These are phyloP conservation scores for Zalaria obscura DNA, from an alignment of 2,329 filamentous ascomycete species.

Conservation along the genomic window DNA sequence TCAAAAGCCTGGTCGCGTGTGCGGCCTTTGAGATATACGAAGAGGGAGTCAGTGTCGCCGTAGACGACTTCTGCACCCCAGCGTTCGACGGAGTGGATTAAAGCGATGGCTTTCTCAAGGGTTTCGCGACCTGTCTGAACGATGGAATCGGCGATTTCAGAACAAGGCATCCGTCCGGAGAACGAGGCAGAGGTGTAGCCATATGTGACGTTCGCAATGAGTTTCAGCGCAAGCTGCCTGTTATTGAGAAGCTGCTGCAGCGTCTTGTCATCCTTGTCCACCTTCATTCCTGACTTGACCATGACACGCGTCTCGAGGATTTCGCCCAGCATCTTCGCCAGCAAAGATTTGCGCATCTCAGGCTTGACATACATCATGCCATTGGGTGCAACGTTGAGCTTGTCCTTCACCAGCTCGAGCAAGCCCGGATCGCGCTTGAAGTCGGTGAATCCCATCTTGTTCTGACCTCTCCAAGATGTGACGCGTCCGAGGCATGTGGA, in stretches of 20 bases:
- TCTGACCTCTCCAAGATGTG: slow-evolving; percentile 72
- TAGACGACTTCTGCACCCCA: slow-evolving; percentile 98
- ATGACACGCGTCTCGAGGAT: slow-evolving; percentile 93
- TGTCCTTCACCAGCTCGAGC: slow-evolving; percentile 62
- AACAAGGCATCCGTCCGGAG: slow-evolving; percentile 93
- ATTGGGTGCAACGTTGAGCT: slow-evolving; percentile 88
- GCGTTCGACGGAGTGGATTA: slow-evolving; percentile 72
- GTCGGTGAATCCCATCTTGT: slow-evolving; percentile 89
- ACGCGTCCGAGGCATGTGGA: slow-evolving; percentile 88
- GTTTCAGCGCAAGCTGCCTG: slow-evolving; percentile 80
- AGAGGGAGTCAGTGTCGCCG: slow-evolving; percentile 91
- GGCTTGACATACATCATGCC: slow-evolving; percentile 91
- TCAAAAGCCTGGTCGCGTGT: slow-evolving; percentile 80
- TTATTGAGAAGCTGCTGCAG: slow-evolving; percentile 85
- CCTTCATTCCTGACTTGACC: slow-evolving; percentile 95
- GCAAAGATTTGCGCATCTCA: slow-evolving; percentile 71
- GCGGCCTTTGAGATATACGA: slow-evolving; percentile 76
- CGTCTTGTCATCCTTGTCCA: slow-evolving; percentile 73
- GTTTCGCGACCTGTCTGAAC: slow-evolving; percentile 93
- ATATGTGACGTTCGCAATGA: slow-evolving; percentile 98
- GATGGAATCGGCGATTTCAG: slow-evolving; percentile 95
- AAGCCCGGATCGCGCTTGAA: slow-evolving; percentile 66
- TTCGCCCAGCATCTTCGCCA: slow-evolving; percentile 93
- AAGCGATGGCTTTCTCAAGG: slow-evolving; percentile 79
- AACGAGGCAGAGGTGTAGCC: slow-evolving; percentile 96